Evolutionary conservation across 2,329 filamentous ascomycete species (phyloP), one percentile per base, ranked within the genome.

Genomic region (Xylariaceae sp.): DNA sequence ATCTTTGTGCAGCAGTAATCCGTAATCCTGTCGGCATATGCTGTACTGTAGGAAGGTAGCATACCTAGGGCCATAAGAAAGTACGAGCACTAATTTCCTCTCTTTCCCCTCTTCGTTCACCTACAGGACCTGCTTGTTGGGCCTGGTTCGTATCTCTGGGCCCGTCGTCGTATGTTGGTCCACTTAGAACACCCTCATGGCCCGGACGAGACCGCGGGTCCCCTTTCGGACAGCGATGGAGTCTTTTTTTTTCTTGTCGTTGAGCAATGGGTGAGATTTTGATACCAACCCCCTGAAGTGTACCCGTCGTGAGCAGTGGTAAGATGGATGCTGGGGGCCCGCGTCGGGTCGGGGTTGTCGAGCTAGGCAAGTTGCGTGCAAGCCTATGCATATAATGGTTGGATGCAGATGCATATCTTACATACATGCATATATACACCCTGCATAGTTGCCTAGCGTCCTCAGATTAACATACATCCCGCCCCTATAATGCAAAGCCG

Each of bases 341-440:
- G 37, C 2, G 37, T 9, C 37, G 37, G 37, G 37, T 42, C 7
- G 37, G 23, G 23, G 4, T 30, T 5, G 4, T 30, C 23, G 23
- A 30, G 23, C 23, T 30, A 30, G 23, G 23, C 23, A 30, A 30
- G 23, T 4, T 42, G 39, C 11, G 18, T 55, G 5, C 53, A 30
- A 37, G 30, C n/a, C 42, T 35, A 52, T 39, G 35, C 50, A 13
- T 52, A n/a, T 18, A 39, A 15, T 37, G 50, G 49, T 6, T 11
- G 57, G 37, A 63, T 55, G 60, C 64, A 64, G 57, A 59, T 49
- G 56, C 51, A 58, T 58, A 61, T 60, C 61, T 57, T 60, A 65
- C 48, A 8, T 51, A 49, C 35, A 53, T 53, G 45, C 56, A 39
- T 42, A 39, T 17, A 44, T 18, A 59, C 18, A 42, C 7, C 48